Conservation (phyloP, 2,329 filamentous ascomycete genomes). For the Dactylellina leptospora region DNA sequence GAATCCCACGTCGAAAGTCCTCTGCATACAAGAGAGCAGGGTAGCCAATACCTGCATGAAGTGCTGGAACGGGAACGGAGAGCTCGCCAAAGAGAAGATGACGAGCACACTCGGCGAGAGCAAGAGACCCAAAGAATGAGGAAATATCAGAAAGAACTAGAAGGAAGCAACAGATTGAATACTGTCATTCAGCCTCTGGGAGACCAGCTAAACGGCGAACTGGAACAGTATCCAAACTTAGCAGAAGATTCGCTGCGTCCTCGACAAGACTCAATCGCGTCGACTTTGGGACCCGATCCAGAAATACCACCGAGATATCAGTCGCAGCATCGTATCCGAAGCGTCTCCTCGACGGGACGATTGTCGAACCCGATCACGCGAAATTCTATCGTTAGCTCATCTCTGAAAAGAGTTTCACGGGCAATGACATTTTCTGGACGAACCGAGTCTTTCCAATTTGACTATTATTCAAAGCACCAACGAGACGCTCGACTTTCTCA, state of each 20-base stretch:
- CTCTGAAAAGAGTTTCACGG: constrained; percentile 51
- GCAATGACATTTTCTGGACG: constrained; percentile 44
- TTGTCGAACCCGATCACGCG: constrained; percentile 35
- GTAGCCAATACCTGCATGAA: constrained; percentile 51
- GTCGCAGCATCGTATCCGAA: constrained; percentile 38
- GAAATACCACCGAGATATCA: constrained; percentile 31
- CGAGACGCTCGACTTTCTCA: constrained; percentile 19
- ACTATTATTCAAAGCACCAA: constrained; percentile 20
- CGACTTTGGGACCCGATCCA: constrained; percentile 39
- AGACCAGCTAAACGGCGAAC: neutral
- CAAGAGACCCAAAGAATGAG: constrained; percentile 46
- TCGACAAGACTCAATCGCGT: constrained; percentile 47
- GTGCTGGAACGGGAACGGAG: constrained; percentile 50
- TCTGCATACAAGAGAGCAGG: constrained; percentile 50
- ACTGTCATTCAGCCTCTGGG: constrained; percentile 10
- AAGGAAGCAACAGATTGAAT: constrained; percentile 30
- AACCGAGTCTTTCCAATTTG: constrained; percentile 28
- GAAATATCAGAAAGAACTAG: constrained; percentile 35
- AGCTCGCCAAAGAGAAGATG: constrained; percentile 48
- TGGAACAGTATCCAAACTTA: neutral
- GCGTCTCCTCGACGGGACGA: constrained; percentile 41
- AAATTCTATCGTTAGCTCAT: constrained; percentile 50
- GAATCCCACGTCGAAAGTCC: constrained; percentile 47
- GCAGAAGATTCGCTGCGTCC: constrained; percentile 23
- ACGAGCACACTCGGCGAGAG: constrained; percentile 34